Conservation (phyloP, 2,329 filamentous ascomycete genomes). For the Neofusicoccum cordaticola region DNA sequence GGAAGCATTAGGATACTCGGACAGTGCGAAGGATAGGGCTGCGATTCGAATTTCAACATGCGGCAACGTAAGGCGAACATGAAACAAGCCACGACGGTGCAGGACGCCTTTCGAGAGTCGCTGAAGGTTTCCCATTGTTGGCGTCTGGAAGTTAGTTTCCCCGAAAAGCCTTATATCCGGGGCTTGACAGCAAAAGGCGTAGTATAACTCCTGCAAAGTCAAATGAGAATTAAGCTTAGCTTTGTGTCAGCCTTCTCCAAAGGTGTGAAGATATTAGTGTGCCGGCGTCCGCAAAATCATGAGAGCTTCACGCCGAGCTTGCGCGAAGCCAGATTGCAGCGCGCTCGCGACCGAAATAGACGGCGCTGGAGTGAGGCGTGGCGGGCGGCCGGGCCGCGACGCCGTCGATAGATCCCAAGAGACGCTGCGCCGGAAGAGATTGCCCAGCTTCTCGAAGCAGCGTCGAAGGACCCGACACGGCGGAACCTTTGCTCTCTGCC, state of each 20-base stretch:
- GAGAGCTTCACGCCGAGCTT: background rate
- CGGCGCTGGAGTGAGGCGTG: too few species aligned
- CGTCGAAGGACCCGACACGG: slow-evolving; percentile 9
- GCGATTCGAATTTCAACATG: too few species aligned
- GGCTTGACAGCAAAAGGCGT: background rate
- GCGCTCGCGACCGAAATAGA: background rate
- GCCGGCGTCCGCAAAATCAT: background rate
- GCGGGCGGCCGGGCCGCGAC: background rate
- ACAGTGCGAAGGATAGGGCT: too few species aligned
- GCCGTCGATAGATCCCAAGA: slow-evolving; percentile 7
- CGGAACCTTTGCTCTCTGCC: background rate
- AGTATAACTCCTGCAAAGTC: background rate
- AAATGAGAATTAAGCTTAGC: background rate
- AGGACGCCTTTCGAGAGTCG: too few species aligned
- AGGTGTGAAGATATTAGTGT: background rate
- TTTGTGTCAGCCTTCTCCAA: background rate
- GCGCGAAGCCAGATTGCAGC: background rate
- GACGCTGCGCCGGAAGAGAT: background rate
- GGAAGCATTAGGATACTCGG: too few species aligned
- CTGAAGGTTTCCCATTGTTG: background rate
- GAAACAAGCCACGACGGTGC: too few species aligned
- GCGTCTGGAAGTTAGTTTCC: background rate
- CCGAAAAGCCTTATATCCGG: background rate
- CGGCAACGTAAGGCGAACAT: too few species aligned
- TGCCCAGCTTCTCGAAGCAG: slow-evolving; percentile 9